Percentiles rank a stretch among this genome's conserved stretches.
Conservation (phyloP, 139 green algal species). For the Chlamydomonas sp. region DNA sequence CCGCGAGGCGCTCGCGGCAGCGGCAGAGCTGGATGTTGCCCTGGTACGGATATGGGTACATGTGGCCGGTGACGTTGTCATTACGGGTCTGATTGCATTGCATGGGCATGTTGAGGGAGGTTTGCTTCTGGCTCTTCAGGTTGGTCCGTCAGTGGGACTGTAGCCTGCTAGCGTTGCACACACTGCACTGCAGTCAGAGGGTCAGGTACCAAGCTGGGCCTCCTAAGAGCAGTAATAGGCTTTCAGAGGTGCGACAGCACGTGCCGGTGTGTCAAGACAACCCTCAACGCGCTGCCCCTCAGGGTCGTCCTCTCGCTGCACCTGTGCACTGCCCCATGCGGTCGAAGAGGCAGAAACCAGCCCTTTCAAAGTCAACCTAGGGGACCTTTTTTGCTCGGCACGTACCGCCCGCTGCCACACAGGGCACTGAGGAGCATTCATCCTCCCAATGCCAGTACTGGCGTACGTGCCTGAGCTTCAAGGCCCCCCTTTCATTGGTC, state of each 20-base stretch:
- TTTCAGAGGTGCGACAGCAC: too few species aligned
- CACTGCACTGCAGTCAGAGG: neutral
- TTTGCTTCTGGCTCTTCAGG: neutral
- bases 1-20: slow-evolving; percentile 8
- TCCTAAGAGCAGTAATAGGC: neutral
- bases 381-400: neutral
- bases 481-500: too few species aligned
- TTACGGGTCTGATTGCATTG: neutral
- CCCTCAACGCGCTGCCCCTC: too few species aligned
- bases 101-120: neutral
- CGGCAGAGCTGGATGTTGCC: slow-evolving; percentile 25
- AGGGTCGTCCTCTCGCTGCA: too few species aligned
- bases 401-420: neutral
- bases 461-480: neutral
- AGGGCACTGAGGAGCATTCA: neutral
- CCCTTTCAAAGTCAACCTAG: too few species aligned
- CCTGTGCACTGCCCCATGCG: too few species aligned
- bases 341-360: too few species aligned
- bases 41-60: neutral
- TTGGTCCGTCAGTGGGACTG: neutral
- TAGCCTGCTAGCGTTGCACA: neutral
- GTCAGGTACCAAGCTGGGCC: neutral
- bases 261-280: neutral
- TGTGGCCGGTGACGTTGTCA: neutral
- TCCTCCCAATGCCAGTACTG: neutral